Base-by-base conservation (phyloP, 805 yeast genomes). In the Teunomyces pallodes region DNA sequence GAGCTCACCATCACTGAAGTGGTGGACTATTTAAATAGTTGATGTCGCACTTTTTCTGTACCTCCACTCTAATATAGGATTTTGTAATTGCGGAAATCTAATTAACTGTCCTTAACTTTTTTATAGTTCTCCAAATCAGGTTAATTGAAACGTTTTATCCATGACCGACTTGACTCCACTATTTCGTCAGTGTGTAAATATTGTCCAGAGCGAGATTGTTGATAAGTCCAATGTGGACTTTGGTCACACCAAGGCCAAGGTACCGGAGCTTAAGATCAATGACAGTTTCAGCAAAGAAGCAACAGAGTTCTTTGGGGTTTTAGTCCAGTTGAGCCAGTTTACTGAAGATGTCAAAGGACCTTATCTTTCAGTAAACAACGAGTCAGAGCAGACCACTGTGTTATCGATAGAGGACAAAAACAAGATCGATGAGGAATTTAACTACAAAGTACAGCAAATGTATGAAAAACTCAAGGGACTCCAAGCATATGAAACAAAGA, bases 401-500 rank as follows among this genome's bases (percentile, higher is more conserved):
- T 67, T 80, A 60, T 56, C 75, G 24, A 71, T 73, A 28, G 70
- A 65, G 8, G 84, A 81, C 35, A 79, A 81, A 55, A 80, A 81
- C 50, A 71, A 74, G 32, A 72, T 83, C 17, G 87, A 82, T 53
- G 76, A 80, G 42, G 82, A 81, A 49, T 70, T 81, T 38, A 74
- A 80, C 48, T 56, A 75, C 20, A 78, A 80, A 57, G 55, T 82
- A 41, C 83, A 80, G 53, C 74, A 74, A 48, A 68, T 80, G 53
- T 74, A 74, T 50, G 79, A 77, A 48, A 76, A 80, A 56, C 69
- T 80, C 42, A 77, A 76, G 49, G 59, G 70, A 46, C 59, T 81
- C 43, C 81, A 77, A 48, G 64, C 69, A 2, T 81, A 84, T 53
- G 88, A 85, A 58, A 53, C 57, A 4, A 71, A 76, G 47, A 66